phyloP scores from a whole-genome alignment of 2,329 filamentous ascomycete species.

The Xylariaceae sp. region DNA sequence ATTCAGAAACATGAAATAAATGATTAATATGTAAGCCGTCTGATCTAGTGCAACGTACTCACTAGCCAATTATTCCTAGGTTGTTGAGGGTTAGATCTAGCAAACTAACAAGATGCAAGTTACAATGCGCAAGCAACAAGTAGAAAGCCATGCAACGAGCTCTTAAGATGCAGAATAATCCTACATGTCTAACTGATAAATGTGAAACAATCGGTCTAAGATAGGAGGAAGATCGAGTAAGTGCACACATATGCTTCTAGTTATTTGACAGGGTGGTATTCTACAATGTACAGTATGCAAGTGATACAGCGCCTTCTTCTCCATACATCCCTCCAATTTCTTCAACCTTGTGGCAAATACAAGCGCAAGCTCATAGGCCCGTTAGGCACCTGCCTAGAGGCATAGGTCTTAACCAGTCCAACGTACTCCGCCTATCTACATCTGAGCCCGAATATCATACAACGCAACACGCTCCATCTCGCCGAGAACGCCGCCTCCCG shows the following conservation, averaged over 20 bases:
- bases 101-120: too few species aligned
- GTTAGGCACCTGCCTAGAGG: background rate
- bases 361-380: too few species aligned
- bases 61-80: too few species aligned
- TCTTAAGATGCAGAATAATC: too few species aligned
- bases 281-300: constrained; percentile 26
- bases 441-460: constrained; percentile 37
- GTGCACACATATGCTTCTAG: constrained; percentile 4
- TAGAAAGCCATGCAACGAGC: too few species aligned
- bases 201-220: too few species aligned
- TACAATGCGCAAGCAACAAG: too few species aligned
- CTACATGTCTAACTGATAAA: too few species aligned
- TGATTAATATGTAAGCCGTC: too few species aligned
- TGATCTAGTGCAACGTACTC: too few species aligned
- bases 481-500: constrained; percentile 80
- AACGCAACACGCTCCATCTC: constrained; percentile 75
- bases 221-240: background rate
- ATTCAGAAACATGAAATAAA: background rate
- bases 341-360: too few species aligned
- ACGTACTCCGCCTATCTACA: constrained; percentile 1
- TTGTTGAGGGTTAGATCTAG: too few species aligned
- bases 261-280: constrained; percentile 19
- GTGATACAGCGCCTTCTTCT: constrained; percentile 11
- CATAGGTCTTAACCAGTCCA: background rate
- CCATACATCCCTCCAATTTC: background rate